These are phyloP conservation scores for Iris macrosiphon DNA, from an alignment of 106 monocot species.

Conservation along the genomic window DNA sequence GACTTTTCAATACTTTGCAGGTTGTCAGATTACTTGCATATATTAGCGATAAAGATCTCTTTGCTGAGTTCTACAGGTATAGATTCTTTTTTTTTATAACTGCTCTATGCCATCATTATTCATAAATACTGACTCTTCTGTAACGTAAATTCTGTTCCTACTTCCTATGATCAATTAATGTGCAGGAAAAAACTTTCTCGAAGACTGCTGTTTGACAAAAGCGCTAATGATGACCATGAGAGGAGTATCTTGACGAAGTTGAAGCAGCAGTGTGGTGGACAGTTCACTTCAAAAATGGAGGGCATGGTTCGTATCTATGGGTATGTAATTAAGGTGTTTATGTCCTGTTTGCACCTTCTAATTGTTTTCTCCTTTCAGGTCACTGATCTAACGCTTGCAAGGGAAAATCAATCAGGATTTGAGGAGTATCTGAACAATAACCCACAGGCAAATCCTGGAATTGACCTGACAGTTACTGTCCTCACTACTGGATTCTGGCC, in stretches of 20 bases:
- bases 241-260: constrained; percentile 56
- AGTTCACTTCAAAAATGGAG: constrained; percentile 78
- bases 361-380: constrained; percentile 48
- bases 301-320: constrained; percentile 51
- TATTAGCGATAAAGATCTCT: constrained; percentile 63
- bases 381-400: constrained; percentile 80
- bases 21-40: constrained; percentile 61
- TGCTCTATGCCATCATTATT: not conserved
- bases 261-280: constrained; percentile 66
- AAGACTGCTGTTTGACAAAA: constrained; percentile 53
- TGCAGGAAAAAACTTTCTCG: constrained; percentile 62
- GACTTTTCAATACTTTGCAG: constrained; percentile 19
- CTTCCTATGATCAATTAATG: not conserved
- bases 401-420: constrained; percentile 73
- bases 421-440: constrained; percentile 60
- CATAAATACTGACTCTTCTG: too few relatives aligned
- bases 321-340: not conserved
- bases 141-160: not conserved
- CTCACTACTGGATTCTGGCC: constrained; percentile 96
- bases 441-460: constrained; percentile 47
- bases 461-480: constrained; percentile 77
- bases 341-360: too few relatives aligned
- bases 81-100: not conserved
- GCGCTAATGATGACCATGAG: constrained; percentile 68
- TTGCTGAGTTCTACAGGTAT: constrained; percentile 71